Base-by-base conservation (phyloP, 148 eudicot species). In the Amaranthus hypochondriacus region DNA sequence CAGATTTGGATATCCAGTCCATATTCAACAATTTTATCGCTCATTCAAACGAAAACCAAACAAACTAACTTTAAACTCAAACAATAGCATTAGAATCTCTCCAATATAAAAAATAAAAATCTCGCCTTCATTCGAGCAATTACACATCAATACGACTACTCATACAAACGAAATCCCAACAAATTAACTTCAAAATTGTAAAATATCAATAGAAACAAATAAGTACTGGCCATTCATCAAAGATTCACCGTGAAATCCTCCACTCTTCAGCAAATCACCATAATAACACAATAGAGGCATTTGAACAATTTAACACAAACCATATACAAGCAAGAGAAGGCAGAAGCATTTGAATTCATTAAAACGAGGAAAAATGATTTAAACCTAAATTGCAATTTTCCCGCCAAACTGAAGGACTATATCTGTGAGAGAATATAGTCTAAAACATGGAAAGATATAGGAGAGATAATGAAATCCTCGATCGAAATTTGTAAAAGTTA, bases 321-420 rank as follows among this genome's bases (percentile, higher is more conserved):
- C 48, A 68, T n/a, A 5, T 4, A 43, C 13, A 4, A 9, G 42
- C 6, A 14, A 57, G 5, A 43, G 4, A 52, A 4, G 4, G 39
- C 39, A 28, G 39, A 28, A 28, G 39, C 39, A 28, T 28, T 28
- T 28, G 39, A 28, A 28, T 28, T 28, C 39, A 28, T 28, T 28
- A 28, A 2, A 28, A 9, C 51, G 10, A 6, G 50, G 13, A 60
- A 48, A 11, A 56, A 7, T 0, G 14, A 55, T 44, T 50, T 4
- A 39, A 75, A 90, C 98, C 81, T 84, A 4, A 90, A 86, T 48
- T 89, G 90, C 57, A 95, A 88, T 77, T 91, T 93, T 72, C 79
- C 85, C 78, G 92, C 86, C 78, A 82, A 81, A 83, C 89, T 87
- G 70, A 73, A 79, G 64, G 93, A 76, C 21, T 79, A 82, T 43